Evolutionary conservation across 768 basidiomycete species (phyloP).

Genomic region (Boletus vinaceobasis): DNA sequence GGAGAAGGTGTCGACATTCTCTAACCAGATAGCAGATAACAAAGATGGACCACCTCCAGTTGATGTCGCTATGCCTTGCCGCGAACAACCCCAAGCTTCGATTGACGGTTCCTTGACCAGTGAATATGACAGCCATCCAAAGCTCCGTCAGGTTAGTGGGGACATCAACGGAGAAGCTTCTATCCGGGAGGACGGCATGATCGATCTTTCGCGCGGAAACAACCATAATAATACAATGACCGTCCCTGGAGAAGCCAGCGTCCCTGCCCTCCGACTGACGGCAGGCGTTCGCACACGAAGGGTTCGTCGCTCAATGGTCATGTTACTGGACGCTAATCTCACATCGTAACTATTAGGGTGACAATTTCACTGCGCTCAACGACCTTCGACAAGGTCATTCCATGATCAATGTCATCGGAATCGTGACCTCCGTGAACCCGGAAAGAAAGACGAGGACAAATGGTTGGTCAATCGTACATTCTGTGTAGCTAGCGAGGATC

Average conservation of each 20-base stretch:
- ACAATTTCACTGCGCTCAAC: constrained; percentile 20
- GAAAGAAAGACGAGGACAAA: constrained; percentile 19
- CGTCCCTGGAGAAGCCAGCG: not conserved
- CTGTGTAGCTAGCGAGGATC: not conserved
- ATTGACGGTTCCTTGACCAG: not conserved
- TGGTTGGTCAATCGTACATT: constrained; percentile 20
- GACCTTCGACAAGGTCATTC: constrained; percentile 12
- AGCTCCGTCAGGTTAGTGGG: not conserved
- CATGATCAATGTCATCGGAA: constrained; percentile 30
- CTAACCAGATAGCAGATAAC: not conserved
- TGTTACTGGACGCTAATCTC: not conserved
- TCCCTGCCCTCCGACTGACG: constrained; percentile 4
- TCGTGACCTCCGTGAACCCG: constrained; percentile 23
- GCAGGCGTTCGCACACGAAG: constrained; percentile 29
- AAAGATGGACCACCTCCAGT: not conserved
- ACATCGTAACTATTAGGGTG: constrained; percentile 20
- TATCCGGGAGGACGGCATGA: not conserved
- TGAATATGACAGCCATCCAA: not conserved
- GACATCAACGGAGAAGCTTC: not conserved
- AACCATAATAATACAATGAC: not conserved
- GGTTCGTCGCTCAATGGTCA: constrained; percentile 14
- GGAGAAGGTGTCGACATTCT: not conserved
- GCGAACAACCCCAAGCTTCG: constrained; percentile 3
- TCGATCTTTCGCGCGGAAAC: not conserved
- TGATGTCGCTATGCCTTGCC: not conserved